These are phyloP conservation scores for Malus hybrid DNA, from an alignment of 331 rosid genomes.

Conservation along the genomic window DNA sequence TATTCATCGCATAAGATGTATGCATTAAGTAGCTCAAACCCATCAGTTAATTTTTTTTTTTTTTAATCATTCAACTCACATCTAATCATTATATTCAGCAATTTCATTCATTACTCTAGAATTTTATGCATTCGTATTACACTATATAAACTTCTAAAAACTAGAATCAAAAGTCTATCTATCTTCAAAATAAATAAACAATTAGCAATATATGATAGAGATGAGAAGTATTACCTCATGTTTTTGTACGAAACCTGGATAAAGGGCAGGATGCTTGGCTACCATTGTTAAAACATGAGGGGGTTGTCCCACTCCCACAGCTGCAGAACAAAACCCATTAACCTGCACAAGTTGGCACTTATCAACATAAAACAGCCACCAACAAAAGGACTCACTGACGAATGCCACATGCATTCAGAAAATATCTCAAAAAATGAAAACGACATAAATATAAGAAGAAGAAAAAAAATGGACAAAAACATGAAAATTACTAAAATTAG, in stretches of 20 bases:
- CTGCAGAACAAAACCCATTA: constrained; percentile 10
- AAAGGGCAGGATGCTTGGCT: constrained; percentile 1
- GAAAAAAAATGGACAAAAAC: neutral
- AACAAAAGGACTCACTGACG: neutral
- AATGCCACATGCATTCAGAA: neutral
- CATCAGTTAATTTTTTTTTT: no score
- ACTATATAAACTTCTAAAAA: neutral
- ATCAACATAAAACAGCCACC: neutral
- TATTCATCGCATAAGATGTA: no score
- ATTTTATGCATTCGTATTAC: neutral
- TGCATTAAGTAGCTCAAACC: neutral
- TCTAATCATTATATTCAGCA: neutral
- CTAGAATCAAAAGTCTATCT: neutral
- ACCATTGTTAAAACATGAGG: constrained; percentile 13
- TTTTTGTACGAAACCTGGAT: constrained; percentile 23
- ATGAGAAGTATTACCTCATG: constrained; percentile 19
- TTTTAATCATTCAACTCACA: no score
- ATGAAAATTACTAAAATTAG: neutral
- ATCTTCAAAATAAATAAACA: neutral
- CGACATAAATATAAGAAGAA: neutral
- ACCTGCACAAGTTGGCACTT: neutral
- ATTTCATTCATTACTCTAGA: neutral
- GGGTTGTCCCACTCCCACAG: constrained; percentile 16
- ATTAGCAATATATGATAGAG: neutral
- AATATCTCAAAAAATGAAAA: neutral